Percentiles rank a stretch among this genome's conserved stretches.
phyloP scores from a whole-genome alignment of 2,329 filamentous ascomycete genomes.

The Aaosphaeria arxii region DNA sequence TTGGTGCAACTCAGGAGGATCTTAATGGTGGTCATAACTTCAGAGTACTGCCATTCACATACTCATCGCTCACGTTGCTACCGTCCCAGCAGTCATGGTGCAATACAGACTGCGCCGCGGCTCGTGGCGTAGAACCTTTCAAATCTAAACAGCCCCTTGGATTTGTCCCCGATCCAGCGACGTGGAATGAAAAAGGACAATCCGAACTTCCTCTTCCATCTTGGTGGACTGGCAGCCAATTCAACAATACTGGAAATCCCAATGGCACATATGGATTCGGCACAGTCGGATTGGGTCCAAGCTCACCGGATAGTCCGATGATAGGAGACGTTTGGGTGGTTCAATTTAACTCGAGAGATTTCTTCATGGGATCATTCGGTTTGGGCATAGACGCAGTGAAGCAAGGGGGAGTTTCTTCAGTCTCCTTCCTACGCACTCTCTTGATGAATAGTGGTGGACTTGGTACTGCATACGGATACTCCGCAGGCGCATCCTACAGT shows the following conservation, averaged over 20 bases:
- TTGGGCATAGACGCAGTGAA: slow-evolving; percentile 5
- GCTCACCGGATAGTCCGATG: slow-evolving; percentile 9
- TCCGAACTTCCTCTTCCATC: slow-evolving; percentile 4
- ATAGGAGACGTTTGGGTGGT: slow-evolving; percentile 17
- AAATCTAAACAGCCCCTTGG: slow-evolving; percentile 16
- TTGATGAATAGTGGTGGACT: slow-evolving; percentile 11
- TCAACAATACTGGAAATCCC: slow-evolving; percentile 3
- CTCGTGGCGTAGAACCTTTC: slow-evolving; percentile 23
- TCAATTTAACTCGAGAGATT: slow-evolving; percentile 13
- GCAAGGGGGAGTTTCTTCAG: slow-evolving; percentile 8
- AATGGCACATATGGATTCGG: slow-evolving; percentile 14
- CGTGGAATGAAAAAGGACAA: neutral
- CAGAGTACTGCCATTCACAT: slow-evolving; percentile 31
- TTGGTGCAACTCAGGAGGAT: slow-evolving; percentile 24
- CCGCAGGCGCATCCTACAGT: slow-evolving; percentile 35
- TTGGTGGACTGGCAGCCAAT: slow-evolving; percentile 12
- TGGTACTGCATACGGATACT: slow-evolving; percentile 31
- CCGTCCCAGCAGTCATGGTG: slow-evolving; percentile 27
- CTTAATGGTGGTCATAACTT: slow-evolving; percentile 33
- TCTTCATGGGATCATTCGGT: slow-evolving; percentile 32
- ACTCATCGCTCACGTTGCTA: slow-evolving; percentile 20
- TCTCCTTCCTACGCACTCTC: slow-evolving; percentile 17
- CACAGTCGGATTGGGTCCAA: slow-evolving; percentile 25
- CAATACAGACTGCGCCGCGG: slow-evolving; percentile 19
- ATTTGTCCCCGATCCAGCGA: slow-evolving; percentile 3